Conservation (phyloP, 2,329 filamentous ascomycete genomes). For the Trichophyton rubrum region DNA sequence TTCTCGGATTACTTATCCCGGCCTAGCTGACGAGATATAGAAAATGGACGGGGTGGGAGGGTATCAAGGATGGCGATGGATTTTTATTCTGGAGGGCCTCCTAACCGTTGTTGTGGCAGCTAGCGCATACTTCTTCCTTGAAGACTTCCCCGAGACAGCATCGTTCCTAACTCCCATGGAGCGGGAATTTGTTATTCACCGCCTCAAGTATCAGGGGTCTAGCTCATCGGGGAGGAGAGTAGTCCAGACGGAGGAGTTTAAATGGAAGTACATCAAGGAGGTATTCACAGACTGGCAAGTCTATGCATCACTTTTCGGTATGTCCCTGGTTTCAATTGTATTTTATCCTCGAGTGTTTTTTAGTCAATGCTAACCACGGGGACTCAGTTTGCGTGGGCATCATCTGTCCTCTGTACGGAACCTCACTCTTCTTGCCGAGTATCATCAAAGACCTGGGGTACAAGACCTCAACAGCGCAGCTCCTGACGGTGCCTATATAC, state of each 20-base stretch:
- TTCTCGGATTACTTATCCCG: neutral
- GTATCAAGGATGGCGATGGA: conserved; percentile 39
- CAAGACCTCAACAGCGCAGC: conserved; percentile 27
- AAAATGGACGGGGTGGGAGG: conserved; percentile 40
- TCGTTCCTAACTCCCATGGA: conserved; percentile 32
- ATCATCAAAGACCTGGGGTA: conserved; percentile 34
- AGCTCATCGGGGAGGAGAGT: conserved; percentile 18
- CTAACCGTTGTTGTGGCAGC: conserved; percentile 34
- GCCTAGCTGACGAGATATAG: conserved; percentile 9
- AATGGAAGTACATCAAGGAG: conserved; percentile 28
- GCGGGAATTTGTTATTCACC: conserved; percentile 26
- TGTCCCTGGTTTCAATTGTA: conserved; percentile 10
- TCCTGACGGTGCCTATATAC: conserved; percentile 32
- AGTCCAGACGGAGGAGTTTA: conserved; percentile 23
- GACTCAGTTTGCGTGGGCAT: conserved; percentile 32
- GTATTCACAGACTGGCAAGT: conserved; percentile 34
- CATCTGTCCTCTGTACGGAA: conserved; percentile 31
- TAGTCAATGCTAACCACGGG: conserved; percentile 3
- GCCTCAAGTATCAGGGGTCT: conserved; percentile 26
- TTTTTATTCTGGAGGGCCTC: conserved; percentile 40
- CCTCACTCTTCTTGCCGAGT: conserved; percentile 29
- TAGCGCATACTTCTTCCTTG: conserved; percentile 34
- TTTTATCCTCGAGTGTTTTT: neutral
- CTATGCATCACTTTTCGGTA: conserved; percentile 28
- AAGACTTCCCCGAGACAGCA: conserved; percentile 35